Percentiles rank a stretch among this genome's conserved stretches.
Evolutionary conservation across 2,329 filamentous ascomycete species (phyloP).

Genomic region (Fusarium sp.): DNA sequence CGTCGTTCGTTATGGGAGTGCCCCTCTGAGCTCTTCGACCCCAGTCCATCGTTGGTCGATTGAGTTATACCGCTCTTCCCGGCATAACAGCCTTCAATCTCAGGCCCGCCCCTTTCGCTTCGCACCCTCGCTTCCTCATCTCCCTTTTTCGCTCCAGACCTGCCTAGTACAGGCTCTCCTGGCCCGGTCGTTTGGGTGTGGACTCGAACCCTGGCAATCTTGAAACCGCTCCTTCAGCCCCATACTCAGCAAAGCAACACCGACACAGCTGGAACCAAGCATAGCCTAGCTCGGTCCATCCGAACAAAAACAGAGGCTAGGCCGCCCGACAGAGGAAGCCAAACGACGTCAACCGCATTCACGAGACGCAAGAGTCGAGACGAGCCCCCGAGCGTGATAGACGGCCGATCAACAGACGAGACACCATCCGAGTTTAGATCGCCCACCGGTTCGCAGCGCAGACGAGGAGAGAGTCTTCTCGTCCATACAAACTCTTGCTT

Average conservation of each 20-base stretch:
- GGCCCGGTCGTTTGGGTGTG: conserved; percentile 36
- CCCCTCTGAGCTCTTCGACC: conserved; percentile 16
- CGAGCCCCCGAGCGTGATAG: conserved; percentile 6
- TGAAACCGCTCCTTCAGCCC: conserved; percentile 44
- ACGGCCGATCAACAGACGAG: background rate
- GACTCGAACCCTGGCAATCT: conserved; percentile 41
- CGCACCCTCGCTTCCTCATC: conserved; percentile 37
- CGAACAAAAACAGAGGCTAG: conserved; percentile 38
- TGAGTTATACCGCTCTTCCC: conserved; percentile 19
- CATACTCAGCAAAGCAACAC: conserved; percentile 42
- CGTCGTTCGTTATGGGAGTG: conserved; percentile 23
- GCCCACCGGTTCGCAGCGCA: conserved; percentile 17
- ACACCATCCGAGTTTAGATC: background rate
- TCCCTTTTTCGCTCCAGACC: conserved; percentile 40
- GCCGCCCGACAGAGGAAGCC: conserved; percentile 18
- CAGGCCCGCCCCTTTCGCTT: conserved; percentile 26
- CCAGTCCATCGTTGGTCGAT: conserved; percentile 45
- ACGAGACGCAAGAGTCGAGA: conserved; percentile 15
- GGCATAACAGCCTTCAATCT: conserved; percentile 15
- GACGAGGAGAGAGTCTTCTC: conserved; percentile 22
- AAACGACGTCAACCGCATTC: conserved; percentile 14
- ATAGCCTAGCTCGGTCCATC: conserved; percentile 22
- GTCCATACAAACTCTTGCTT: conserved; percentile 17
- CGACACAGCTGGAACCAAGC: conserved; percentile 24
- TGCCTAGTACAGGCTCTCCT: conserved; percentile 36